Base-by-base conservation (phyloP, 2,329 filamentous ascomycete genomes). In the Byssoonygena ceratinophila region DNA sequence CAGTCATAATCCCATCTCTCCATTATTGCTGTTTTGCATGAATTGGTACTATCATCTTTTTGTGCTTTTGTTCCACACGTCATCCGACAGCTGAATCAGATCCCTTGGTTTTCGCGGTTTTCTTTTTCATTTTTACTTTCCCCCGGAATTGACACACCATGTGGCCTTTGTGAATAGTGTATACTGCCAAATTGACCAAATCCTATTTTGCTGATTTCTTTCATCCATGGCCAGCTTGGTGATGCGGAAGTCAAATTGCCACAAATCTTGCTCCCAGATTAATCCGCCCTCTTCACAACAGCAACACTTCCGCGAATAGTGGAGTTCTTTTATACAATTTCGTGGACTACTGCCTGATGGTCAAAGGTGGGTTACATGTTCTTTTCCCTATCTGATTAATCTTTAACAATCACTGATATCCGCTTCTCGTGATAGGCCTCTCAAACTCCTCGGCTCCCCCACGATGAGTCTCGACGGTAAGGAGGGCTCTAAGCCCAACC, bases 381-480 rank as follows among this genome's bases (percentile, higher is more conserved):
- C 7, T 32, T 22, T 11, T 22, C 29, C 11, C n/a, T 31, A 14
- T 34, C 18, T n/a, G 6, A 22, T 8, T 43, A 22, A 16, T 14
- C 3, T 16, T 5, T n/a, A 5, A 9, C 16, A 20, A 23, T 20
- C 11, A 18, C 41, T 51, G 27, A 45, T 18, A 18, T 37, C 27
- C 34, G 11, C 2, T 8, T 37, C 45, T 5, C n/a, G 8, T 18
- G 5, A 11, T 37, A 51, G 49, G n/a, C 27, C 20, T 51, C 5
- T 14, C 27, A 50, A 34, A 50, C n/a, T 27, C 29, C n/a, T 31
- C 14, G 49, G 45, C 29, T 49, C 48, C 31, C 31, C 46, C 43
- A 52, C 47, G 25, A 56, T 56, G 54, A 56, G 54, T 27, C 54
- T 56, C 25, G 51, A 44, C 37, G 34, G 51, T 34, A 52, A 53